Conservation (phyloP, 2,329 filamentous ascomycete genomes). For the Calonectria multiphialidica region DNA sequence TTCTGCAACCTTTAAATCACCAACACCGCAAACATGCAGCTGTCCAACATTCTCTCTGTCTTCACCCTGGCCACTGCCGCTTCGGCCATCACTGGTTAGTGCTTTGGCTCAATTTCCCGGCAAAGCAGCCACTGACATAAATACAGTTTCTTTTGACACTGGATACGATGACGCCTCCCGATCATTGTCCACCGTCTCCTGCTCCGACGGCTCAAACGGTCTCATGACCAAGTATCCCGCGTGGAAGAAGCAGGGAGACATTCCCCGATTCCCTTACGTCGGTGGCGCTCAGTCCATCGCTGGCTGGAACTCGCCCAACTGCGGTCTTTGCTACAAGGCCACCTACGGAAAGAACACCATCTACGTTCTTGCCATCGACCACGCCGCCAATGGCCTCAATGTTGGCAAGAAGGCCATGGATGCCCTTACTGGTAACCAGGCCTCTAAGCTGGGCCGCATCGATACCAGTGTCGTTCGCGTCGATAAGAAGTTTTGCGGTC, state of each 20-base stretch:
- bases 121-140: slow-evolving; percentile 22
- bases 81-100: slow-evolving; percentile 51
- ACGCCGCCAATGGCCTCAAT: slow-evolving; percentile 64
- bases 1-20: background rate
- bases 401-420: slow-evolving; percentile 68
- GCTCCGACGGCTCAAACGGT: slow-evolving; percentile 77
- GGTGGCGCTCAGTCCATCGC: slow-evolving; percentile 65
- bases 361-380: slow-evolving; percentile 69
- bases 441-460: slow-evolving; percentile 62
- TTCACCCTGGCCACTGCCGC: slow-evolving; percentile 52
- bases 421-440: slow-evolving; percentile 65
- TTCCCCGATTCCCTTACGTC: slow-evolving; percentile 67
- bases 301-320: slow-evolving; percentile 68
- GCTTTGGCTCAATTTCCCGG: background rate
- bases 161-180: slow-evolving; percentile 74
- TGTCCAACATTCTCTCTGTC: slow-evolving; percentile 54
- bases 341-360: slow-evolving; percentile 63
- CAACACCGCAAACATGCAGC: slow-evolving; percentile 41
- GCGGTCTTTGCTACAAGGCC: slow-evolving; percentile 71
- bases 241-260: slow-evolving; percentile 66
- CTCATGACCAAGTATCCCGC: slow-evolving; percentile 69
- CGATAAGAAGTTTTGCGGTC: slow-evolving; percentile 56
- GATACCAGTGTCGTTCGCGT: slow-evolving; percentile 62
- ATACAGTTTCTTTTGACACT: slow-evolving; percentile 75
- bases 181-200: slow-evolving; percentile 69